A percentile compares a stretch with the other conserved stretches of the same genome.
Evolutionary conservation across 1,284 basidiomycete species (phyloP).

Genomic region (Ganoderma resinaceum): DNA sequence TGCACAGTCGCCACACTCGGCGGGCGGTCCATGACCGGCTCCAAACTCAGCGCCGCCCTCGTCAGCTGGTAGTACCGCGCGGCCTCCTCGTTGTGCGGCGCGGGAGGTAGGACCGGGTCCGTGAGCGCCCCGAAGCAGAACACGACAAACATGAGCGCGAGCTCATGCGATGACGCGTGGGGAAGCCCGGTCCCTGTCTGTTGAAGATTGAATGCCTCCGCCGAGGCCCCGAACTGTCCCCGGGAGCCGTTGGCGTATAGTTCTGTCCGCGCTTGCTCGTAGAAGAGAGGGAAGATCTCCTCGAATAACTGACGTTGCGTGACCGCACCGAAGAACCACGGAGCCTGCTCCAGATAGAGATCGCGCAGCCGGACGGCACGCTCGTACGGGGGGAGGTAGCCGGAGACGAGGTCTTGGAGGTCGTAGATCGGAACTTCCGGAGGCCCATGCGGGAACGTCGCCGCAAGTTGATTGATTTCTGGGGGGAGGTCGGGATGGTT

Average conservation of each 20-base stretch:
- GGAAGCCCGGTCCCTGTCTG: conserved; percentile 23
- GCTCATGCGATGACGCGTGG: conserved; percentile 51
- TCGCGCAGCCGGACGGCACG: conserved; percentile 62
- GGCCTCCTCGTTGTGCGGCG: conserved; percentile 65
- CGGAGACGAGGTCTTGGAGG: conserved; percentile 52
- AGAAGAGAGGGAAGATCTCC: conserved; percentile 73
- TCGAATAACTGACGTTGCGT: conserved; percentile 65
- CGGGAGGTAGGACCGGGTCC: conserved; percentile 62
- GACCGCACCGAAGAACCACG: conserved; percentile 79
- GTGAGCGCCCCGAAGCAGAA: conserved; percentile 68
- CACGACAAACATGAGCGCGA: conserved; percentile 63
- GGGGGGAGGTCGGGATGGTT: conserved; percentile 32
- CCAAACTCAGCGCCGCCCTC: conserved; percentile 66
- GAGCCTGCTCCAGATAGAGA: conserved; percentile 73
- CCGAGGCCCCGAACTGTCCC: conserved; percentile 20
- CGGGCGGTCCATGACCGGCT: conserved; percentile 69
- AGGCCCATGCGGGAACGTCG: conserved; percentile 59
- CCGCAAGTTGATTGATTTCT: conserved; percentile 52
- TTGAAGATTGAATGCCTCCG: conserved; percentile 32
- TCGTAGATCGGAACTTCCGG: conserved; percentile 39
- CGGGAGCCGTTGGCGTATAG: conserved; percentile 2
- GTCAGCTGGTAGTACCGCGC: conserved; percentile 64
- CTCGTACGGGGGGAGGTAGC: conserved; percentile 62
- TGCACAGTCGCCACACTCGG: conserved; percentile 75
- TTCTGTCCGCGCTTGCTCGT: conserved; percentile 48